Conservation (phyloP, 305 asterid species). For the Solanum hybrid region DNA sequence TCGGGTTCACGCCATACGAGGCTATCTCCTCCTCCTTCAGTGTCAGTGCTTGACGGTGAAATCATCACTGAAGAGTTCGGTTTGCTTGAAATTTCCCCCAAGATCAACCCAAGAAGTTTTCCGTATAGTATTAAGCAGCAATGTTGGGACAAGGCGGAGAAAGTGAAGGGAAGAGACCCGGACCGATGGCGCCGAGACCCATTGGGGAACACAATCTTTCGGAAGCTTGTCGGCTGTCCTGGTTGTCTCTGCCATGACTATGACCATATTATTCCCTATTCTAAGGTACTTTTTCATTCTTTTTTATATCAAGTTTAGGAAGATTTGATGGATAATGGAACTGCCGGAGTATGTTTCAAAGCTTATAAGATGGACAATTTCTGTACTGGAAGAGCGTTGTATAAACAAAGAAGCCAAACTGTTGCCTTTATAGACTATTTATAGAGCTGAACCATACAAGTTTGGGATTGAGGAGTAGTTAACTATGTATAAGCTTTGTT, state of each 20-base stretch:
- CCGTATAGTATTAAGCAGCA: conserved; percentile 82
- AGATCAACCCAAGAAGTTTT: conserved; percentile 63
- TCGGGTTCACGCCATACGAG: conserved; percentile 5
- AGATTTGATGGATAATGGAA: neutral
- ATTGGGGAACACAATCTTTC: conserved; percentile 60
- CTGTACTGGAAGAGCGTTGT: neutral
- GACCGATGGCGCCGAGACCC: conserved; percentile 91
- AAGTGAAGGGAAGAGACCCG: conserved; percentile 83
- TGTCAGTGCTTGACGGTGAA: conserved; percentile 36
- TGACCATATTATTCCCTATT: conserved; percentile 94
- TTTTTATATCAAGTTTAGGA: neutral
- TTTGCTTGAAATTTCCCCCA: conserved; percentile 31
- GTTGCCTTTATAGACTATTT: neutral
- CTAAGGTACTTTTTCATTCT: conserved; percentile 21
- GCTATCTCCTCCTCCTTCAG: conserved; percentile 37
- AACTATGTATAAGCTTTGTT: neutral
- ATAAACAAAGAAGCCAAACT: neutral
- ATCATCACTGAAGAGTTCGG: conserved; percentile 47
- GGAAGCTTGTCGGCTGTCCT: conserved; percentile 95
- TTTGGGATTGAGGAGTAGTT: neutral
- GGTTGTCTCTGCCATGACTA: conserved; percentile 97
- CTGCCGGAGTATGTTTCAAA: neutral
- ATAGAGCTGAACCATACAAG: neutral
- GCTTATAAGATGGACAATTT: too few relatives aligned
- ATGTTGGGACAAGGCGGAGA: conserved; percentile 92